Conservation (phyloP, 805 yeast genomes). For the Lachancea nothofagi region DNA sequence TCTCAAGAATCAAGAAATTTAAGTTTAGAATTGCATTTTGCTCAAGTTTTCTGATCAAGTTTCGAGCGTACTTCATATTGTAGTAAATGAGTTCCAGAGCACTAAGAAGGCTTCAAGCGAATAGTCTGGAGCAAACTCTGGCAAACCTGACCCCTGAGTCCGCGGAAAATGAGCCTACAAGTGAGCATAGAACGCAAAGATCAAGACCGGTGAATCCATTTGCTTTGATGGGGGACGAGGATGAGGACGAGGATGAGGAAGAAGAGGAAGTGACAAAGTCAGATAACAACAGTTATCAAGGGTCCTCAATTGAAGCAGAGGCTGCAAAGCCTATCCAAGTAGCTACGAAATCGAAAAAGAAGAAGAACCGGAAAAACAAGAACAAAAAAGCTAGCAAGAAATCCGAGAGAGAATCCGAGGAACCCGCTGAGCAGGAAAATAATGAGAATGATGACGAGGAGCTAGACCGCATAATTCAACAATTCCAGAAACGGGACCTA, state of each 20-base stretch:
- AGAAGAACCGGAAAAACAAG: slow-evolving; percentile 26
- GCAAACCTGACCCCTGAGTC: slow-evolving; percentile 4
- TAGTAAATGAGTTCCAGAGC: slow-evolving; percentile 35
- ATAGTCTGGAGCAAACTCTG: slow-evolving; percentile 18
- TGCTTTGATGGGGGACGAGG: slow-evolving; percentile 26
- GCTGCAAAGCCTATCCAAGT: slow-evolving; percentile 5
- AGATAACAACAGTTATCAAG: slow-evolving; percentile 1
- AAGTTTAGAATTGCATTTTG: too few relatives aligned
- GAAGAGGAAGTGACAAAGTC: slow-evolving; percentile 11
- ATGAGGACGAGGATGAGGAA: slow-evolving; percentile 19
- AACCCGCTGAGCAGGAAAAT: slow-evolving; percentile 21
- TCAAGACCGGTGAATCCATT: slow-evolving; percentile 17
- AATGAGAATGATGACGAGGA: slow-evolving; percentile 62
- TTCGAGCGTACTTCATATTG: too few relatives aligned
- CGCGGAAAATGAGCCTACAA: slow-evolving; percentile 3
- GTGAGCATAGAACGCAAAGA: slow-evolving; percentile 5
- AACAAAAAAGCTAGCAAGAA: slow-evolving; percentile 23
- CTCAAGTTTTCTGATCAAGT: too few relatives aligned
- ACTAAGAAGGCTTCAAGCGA: slow-evolving; percentile 30
- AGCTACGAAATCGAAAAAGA: slow-evolving; percentile 27
- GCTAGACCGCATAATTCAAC: slow-evolving; percentile 48
- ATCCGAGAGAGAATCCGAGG: slow-evolving; percentile 17
- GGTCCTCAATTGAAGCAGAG: too few relatives aligned
- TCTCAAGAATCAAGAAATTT: neutral
- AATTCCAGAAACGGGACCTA: slow-evolving; percentile 32